These are phyloP conservation scores for Auricularia cornea DNA, from an alignment of 768 basidiomycete species.

Conservation along the genomic window DNA sequence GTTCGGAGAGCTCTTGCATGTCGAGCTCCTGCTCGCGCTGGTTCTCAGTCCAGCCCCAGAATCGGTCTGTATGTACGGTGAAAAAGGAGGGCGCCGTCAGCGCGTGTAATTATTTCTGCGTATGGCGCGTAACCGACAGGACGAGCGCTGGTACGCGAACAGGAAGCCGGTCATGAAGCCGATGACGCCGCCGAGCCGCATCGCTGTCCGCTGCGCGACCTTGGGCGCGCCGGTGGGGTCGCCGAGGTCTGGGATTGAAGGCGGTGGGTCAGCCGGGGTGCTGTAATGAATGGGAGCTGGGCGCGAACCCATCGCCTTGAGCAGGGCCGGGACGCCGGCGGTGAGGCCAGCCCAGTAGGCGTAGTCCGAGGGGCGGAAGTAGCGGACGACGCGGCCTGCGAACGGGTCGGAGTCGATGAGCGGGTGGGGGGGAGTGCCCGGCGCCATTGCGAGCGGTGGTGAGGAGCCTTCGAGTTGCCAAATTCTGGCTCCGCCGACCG, in stretches of 20 bases:
- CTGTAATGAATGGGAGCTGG: constrained; percentile 1
- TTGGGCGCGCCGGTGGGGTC: constrained; percentile 9
- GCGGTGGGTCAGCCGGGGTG: constrained; percentile 17
- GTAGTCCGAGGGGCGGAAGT: constrained; percentile 85
- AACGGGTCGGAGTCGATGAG: constrained; percentile 94
- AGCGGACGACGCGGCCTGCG: constrained; percentile 75
- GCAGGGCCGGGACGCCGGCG: constrained; percentile 68
- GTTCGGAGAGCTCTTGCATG: constrained; percentile 65
- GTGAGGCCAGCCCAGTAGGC: constrained; percentile 74
- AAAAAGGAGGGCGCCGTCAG: constrained; percentile 11
- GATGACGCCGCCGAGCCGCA: constrained; percentile 49
- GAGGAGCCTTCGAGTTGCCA: background rate
- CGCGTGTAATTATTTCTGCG: background rate
- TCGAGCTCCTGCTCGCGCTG: constrained; percentile 73
- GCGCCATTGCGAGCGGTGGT: background rate
- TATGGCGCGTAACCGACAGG: constrained; percentile 44
- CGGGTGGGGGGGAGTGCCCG: constrained; percentile 52
- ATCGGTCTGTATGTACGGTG: constrained; percentile 50
- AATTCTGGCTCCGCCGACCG: background rate
- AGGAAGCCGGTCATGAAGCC: constrained; percentile 90
- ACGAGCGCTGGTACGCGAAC: constrained; percentile 85
- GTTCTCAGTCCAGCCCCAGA: constrained; percentile 95
- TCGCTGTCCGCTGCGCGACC: constrained; percentile 33
- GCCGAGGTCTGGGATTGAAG: constrained; percentile 13
- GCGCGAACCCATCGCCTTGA: constrained; percentile 74